Conservation (phyloP, 2,329 filamentous ascomycete genomes). For the Hypoxylon sp. region DNA sequence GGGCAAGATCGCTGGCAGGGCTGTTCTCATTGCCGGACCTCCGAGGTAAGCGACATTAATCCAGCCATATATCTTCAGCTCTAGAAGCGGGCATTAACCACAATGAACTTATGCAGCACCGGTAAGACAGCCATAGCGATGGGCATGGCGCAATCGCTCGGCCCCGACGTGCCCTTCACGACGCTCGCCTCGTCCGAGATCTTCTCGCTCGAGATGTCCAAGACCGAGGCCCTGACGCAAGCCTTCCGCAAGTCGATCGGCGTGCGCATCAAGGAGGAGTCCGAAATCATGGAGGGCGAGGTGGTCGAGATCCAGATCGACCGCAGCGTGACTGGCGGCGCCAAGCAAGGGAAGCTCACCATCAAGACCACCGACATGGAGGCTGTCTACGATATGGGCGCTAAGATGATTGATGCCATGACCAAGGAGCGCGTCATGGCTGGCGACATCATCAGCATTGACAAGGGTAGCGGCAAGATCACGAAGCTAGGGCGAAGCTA, state of each 20-base stretch:
- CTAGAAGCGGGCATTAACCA: conserved; percentile 37
- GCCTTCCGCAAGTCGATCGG: conserved; percentile 99
- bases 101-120: conserved; percentile 72
- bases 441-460: conserved; percentile 97
- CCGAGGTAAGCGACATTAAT: conserved; percentile 72
- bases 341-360: conserved; percentile 98
- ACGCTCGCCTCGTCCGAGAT: conserved; percentile 97
- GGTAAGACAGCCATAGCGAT: conserved; percentile 99
- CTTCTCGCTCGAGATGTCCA: conserved; percentile 99
- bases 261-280: conserved; percentile 98
- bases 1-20: conserved; percentile 96
- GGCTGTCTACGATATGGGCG: conserved; percentile 99
- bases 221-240: conserved; percentile 97
- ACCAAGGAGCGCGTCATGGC: conserved; percentile 99
- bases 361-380: conserved; percentile 99
- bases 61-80: background rate
- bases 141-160: conserved; percentile 97
- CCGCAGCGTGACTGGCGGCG: conserved; percentile 93
- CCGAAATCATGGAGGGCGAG: conserved; percentile 98
- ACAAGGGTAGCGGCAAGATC: conserved; percentile 98
- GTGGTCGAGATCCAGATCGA: conserved; percentile 99
- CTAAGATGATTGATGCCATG: conserved; percentile 99
- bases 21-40: conserved; percentile 93
- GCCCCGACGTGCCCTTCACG: conserved; percentile 95
- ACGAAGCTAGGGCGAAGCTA: conserved; percentile 97